phyloP scores from a whole-genome alignment of 176 grass and related monocot genomes.

The Lolium multiflorum region DNA sequence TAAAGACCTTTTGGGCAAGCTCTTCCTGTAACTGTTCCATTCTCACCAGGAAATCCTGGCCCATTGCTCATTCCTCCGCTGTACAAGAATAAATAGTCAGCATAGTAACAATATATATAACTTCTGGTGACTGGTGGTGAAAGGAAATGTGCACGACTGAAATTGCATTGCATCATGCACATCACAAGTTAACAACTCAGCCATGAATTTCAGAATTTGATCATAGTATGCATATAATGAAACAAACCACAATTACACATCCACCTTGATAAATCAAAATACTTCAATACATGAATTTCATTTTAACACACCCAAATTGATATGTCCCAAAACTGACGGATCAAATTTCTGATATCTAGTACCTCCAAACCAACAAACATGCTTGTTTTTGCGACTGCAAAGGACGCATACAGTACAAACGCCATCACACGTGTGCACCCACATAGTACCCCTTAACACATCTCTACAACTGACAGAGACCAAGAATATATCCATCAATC shows the following conservation, averaged over 20 bases:
- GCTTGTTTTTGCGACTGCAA: neutral
- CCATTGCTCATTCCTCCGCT: conserved; percentile 86
- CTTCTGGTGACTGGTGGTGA: neutral
- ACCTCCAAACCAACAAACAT: conserved; percentile 1
- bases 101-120: neutral
- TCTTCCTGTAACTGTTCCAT: conserved; percentile 94
- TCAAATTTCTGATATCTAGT: neutral
- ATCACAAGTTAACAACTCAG: conserved; percentile 32
- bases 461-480: neutral
- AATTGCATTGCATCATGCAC: conserved; percentile 8
- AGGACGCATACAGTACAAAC: neutral
- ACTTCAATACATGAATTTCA: conserved; percentile 5
- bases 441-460: neutral
- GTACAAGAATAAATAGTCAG: conserved; percentile 41
- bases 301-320: conserved; percentile 14
- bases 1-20: conserved; percentile 97
- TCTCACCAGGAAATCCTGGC: conserved; percentile 76
- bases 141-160: conserved; percentile 19
- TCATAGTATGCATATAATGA: neutral
- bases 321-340: neutral
- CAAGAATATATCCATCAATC: neutral
- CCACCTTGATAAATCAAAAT: conserved; percentile 24
- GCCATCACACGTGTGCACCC: neutral
- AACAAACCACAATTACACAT: neutral
- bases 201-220: conserved; percentile 20